Conservation (phyloP, 176 grass and related monocot genomes). For the Triticum dicoccoides region DNA sequence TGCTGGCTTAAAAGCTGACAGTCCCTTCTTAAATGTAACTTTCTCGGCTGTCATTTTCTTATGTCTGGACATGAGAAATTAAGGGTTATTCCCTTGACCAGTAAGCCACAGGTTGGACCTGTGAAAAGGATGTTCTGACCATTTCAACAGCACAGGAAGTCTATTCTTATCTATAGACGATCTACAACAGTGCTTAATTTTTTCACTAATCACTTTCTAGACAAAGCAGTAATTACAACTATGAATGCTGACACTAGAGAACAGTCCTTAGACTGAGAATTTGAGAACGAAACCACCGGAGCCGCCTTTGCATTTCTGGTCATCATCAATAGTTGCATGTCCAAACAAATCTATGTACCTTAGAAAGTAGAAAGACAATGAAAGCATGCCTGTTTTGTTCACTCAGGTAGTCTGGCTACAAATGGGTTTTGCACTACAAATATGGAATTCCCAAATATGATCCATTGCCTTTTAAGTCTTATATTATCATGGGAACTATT, state of each 20-base stretch:
- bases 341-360: not conserved
- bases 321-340: not conserved
- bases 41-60: not conserved
- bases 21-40: not conserved
- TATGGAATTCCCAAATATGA: not conserved
- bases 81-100: constrained; percentile 4
- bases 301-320: not conserved
- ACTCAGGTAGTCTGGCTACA: not conserved
- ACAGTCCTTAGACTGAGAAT: not conserved
- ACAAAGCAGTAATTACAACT: not conserved
- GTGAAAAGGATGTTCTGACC: not conserved
- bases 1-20: not conserved
- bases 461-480: not conserved
- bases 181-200: not conserved
- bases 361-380: not conserved
- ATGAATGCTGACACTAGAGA: not conserved
- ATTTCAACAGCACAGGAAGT: not conserved
- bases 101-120: not conserved
- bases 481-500: not conserved
- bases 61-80: not conserved
- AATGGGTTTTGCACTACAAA: not conserved
- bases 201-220: not conserved
- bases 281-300: not conserved
- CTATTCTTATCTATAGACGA: not conserved
- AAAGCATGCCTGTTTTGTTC: not conserved